Evolutionary conservation across 2,329 filamentous ascomycete genomes (phyloP).

Genomic region (Thelonectria rubi): DNA sequence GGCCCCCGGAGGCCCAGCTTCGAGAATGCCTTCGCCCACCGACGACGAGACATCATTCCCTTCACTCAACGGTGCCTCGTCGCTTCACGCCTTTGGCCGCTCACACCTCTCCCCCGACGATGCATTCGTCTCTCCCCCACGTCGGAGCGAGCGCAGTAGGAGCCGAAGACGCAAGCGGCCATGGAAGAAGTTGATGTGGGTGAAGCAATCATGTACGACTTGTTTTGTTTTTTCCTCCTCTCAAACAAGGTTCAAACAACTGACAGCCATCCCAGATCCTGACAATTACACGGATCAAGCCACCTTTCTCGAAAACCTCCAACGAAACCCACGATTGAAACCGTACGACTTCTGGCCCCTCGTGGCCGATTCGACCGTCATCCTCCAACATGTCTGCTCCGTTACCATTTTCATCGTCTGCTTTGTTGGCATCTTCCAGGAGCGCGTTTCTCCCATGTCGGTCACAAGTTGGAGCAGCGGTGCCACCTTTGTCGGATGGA

Average conservation of each 20-base stretch:
- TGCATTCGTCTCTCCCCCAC: constrained; percentile 76
- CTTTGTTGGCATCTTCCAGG: constrained; percentile 89
- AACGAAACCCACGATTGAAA: constrained; percentile 90
- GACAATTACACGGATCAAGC: constrained; percentile 98
- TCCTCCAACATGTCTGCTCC: constrained; percentile 95
- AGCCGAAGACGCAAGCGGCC: constrained; percentile 75
- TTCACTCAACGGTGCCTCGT: constrained; percentile 42
- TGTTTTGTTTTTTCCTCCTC: too few species aligned
- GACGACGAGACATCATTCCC: constrained; percentile 52
- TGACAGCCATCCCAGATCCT: constrained; percentile 68
- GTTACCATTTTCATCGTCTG: constrained; percentile 94
- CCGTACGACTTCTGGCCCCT: constrained; percentile 99
- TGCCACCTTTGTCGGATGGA: constrained; percentile 86
- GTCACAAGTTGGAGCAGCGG: constrained; percentile 87
- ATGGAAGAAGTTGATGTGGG: constrained; percentile 98
- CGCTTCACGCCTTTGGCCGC: constrained; percentile 59
- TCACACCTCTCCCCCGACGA: constrained; percentile 84
- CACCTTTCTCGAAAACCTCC: constrained; percentile 94
- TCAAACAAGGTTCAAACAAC: background rate
- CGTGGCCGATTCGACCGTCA: constrained; percentile 93
- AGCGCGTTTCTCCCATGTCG: constrained; percentile 87
- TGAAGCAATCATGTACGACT: constrained; percentile 78
- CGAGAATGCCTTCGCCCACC: constrained; percentile 49
- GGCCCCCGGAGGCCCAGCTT: constrained; percentile 7
- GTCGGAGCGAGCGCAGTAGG: constrained; percentile 67